Conservation (phyloP, 2,329 filamentous ascomycete species). For the Fonsecaea erecta region DNA sequence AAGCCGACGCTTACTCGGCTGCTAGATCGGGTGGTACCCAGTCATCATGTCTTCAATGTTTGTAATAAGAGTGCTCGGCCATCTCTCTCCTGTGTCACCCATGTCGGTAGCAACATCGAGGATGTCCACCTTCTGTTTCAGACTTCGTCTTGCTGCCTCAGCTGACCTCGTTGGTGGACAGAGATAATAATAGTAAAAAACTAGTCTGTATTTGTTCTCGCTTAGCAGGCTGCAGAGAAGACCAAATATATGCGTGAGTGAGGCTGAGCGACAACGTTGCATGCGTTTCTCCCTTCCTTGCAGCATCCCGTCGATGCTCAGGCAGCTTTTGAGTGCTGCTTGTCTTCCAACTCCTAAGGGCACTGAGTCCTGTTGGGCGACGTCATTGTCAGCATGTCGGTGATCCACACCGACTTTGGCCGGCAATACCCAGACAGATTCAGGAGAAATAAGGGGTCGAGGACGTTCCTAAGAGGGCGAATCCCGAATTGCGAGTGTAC, state of each 20-base stretch:
- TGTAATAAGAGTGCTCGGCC: too few species aligned
- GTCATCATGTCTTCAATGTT: too few species aligned
- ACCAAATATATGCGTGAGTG: neutral
- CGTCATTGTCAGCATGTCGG: slow-evolving; percentile 38
- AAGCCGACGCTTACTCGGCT: too few species aligned
- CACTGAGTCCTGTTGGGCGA: slow-evolving; percentile 41
- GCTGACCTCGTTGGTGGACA: neutral
- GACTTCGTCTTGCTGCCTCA: neutral
- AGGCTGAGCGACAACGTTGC: neutral
- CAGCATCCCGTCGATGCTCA: neutral
- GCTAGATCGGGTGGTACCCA: too few species aligned
- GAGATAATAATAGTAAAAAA: neutral
- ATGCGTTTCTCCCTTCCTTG: neutral
- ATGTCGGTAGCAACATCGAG: too few species aligned
- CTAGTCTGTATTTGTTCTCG: neutral
- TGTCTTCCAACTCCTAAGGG: neutral
- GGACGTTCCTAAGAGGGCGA: neutral
- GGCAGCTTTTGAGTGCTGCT: neutral
- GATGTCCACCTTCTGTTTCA: too few species aligned
- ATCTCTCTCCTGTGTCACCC: too few species aligned
- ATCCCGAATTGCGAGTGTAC: neutral
- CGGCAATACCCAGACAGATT: neutral
- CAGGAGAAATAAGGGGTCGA: neutral
- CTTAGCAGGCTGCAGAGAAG: neutral
- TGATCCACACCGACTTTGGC: neutral